These are phyloP conservation scores for Fusarium euwallaceae DNA, from an alignment of 2,329 filamentous ascomycete genomes.

Conservation along the genomic window DNA sequence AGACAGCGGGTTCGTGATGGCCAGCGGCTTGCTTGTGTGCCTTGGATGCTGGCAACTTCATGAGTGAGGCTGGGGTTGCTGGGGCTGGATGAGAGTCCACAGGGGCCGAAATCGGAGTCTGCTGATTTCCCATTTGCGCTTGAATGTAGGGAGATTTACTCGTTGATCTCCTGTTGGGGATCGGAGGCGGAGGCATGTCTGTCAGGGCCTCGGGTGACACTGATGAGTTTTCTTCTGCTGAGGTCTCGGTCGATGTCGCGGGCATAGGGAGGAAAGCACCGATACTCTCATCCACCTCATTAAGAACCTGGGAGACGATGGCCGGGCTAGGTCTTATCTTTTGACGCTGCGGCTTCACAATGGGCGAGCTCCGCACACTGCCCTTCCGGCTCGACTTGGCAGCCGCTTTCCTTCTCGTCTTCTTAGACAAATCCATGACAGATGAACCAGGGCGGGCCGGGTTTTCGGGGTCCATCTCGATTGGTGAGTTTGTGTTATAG, in stretches of 20 bases:
- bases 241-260: conserved; percentile 64
- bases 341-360: conserved; percentile 74
- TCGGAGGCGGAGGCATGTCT: conserved; percentile 76
- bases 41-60: conserved; percentile 76
- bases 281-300: conserved; percentile 63
- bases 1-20: conserved; percentile 57
- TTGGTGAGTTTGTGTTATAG: conserved; percentile 63
- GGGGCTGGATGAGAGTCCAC: conserved; percentile 59
- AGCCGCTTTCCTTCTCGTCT: conserved; percentile 65
- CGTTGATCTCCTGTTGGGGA: conserved; percentile 74
- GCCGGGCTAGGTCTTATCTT: conserved; percentile 66
- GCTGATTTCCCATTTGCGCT: conserved; percentile 60
- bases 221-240: conserved; percentile 72
- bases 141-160: conserved; percentile 77
- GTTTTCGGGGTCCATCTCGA: conserved; percentile 68
- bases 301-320: conserved; percentile 68
- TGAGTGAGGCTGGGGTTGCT: conserved; percentile 82
- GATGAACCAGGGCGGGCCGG: conserved; percentile 51
- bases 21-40: conserved; percentile 60
- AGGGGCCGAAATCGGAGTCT: conserved; percentile 41
- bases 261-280: conserved; percentile 55
- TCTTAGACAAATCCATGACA: conserved; percentile 65
- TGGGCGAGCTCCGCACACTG: conserved; percentile 77
- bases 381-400: conserved; percentile 65
- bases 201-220: conserved; percentile 74